Evolutionary conservation across 495 filamentous ascomycete species (phyloP).

Genomic region (Antarctomyces pellizariae): DNA sequence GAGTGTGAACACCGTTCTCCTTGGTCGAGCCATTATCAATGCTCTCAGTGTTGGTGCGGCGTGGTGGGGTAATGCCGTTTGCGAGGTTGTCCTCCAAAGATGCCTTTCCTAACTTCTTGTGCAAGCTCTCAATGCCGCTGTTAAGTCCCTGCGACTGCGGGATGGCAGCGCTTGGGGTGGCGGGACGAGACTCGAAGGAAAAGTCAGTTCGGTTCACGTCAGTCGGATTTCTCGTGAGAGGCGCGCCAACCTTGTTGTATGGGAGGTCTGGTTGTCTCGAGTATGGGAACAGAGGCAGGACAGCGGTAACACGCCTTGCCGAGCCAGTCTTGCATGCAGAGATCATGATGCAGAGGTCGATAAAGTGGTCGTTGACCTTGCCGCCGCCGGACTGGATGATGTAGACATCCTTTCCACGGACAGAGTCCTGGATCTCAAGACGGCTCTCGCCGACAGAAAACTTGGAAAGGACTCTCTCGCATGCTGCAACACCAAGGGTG

Average conservation of each 20-base stretch:
- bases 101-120: slow-evolving; percentile 38
- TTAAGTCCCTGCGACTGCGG: slow-evolving; percentile 34
- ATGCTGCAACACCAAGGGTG: slow-evolving; percentile 61
- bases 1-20: slow-evolving; percentile 7
- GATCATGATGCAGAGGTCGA: slow-evolving; percentile 92
- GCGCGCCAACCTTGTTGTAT: slow-evolving; percentile 84
- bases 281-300: slow-evolving; percentile 91
- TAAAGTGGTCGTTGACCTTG: slow-evolving; percentile 84
- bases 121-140: slow-evolving; percentile 37
- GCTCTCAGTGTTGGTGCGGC: slow-evolving; percentile 37
- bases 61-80: slow-evolving; percentile 12
- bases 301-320: slow-evolving; percentile 72
- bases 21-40: slow-evolving; percentile 25
- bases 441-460: slow-evolving; percentile 88
- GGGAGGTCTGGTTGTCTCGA: slow-evolving; percentile 86
- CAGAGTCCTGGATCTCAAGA: slow-evolving; percentile 84
- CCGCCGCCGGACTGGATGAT: slow-evolving; percentile 80
- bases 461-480: slow-evolving; percentile 64
- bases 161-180: slow-evolving; percentile 53
- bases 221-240: slow-evolving; percentile 43
- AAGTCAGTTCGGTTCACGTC: slow-evolving; percentile 37
- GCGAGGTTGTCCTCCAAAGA: slow-evolving; percentile 26
- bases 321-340: slow-evolving; percentile 94
- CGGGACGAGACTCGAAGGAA: slow-evolving; percentile 80
- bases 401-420: slow-evolving; percentile 94